A percentile compares a stretch with the other conserved stretches of the same genome.
Evolutionary conservation across 176 grass and related monocot species (phyloP).

Genomic region (Tillandsia fasciculata): DNA sequence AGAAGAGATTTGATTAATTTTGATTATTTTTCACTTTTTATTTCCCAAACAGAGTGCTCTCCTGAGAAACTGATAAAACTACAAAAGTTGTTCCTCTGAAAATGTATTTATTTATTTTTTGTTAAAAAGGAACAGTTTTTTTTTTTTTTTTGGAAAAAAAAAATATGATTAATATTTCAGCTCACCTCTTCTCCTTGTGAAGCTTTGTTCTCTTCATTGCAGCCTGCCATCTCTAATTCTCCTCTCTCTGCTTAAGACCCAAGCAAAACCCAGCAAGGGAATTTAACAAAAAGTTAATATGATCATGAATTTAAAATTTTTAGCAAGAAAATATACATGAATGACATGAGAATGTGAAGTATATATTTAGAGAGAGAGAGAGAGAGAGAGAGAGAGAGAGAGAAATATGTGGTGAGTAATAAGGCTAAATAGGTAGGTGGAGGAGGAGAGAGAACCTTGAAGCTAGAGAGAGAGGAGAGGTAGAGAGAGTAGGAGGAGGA

Average conservation of each 20-base stretch:
- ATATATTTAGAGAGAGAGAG: not conserved
- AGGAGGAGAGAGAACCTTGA: slow-evolving; percentile 39
- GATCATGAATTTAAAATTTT: not conserved
- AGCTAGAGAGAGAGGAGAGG: not conserved
- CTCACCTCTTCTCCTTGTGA: slow-evolving; percentile 48
- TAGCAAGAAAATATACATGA: not conserved
- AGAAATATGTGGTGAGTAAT: not conserved
- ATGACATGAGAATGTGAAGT: not conserved
- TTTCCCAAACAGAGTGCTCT: not conserved
- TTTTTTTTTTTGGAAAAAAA: too few relatives aligned
- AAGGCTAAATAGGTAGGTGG: not conserved
- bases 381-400: not conserved
- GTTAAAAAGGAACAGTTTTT: too few relatives aligned
- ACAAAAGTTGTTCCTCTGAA: not conserved
- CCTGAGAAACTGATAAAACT: not conserved
- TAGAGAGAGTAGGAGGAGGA: not conserved
- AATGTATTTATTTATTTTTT: too few relatives aligned
- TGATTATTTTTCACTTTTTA: not conserved
- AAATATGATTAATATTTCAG: not conserved
- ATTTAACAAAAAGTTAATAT: not conserved
- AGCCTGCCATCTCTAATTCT: slow-evolving; percentile 4
- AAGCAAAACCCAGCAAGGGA: not conserved
- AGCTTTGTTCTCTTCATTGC: not conserved
- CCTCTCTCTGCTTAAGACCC: slow-evolving; percentile 18
- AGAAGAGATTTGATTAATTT: not conserved